These are phyloP conservation scores for Fusarium pininemorale DNA, from an alignment of 2,329 filamentous ascomycete species.

Conservation along the genomic window DNA sequence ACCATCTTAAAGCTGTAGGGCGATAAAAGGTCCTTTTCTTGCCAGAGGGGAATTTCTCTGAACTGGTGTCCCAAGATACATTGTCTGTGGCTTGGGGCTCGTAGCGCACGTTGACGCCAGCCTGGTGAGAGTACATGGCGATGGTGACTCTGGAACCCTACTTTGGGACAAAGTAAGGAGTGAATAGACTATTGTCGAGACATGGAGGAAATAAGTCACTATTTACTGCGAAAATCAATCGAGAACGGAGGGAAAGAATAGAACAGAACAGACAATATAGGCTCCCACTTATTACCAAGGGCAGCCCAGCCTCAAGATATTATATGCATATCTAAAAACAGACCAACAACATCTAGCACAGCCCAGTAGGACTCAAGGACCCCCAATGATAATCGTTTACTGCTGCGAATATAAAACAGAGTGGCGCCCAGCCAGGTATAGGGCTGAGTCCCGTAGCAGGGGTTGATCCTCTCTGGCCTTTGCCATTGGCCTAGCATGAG, in stretches of 20 bases:
- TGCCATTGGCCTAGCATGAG: conserved; percentile 1
- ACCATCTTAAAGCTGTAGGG: conserved; percentile 41
- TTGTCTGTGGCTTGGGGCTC: conserved; percentile 40
- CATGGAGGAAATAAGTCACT: neutral
- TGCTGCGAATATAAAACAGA: neutral
- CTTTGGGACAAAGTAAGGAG: neutral
- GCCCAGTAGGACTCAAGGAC: neutral
- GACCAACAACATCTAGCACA: neutral
- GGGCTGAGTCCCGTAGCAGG: conserved; percentile 6
- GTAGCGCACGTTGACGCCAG: conserved; percentile 32
- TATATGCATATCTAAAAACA: conserved; percentile 6
- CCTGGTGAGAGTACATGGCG: conserved; percentile 35
- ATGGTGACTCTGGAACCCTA: neutral
- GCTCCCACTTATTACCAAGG: neutral
- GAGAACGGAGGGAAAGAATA: neutral
- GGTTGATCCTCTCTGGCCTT: neutral
- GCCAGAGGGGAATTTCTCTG: conserved; percentile 16
- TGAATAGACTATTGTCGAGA: neutral
- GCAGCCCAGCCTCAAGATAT: conserved; percentile 6
- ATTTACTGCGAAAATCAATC: neutral
- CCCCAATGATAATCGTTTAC: neutral
- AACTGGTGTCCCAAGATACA: conserved; percentile 27
- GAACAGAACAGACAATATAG: neutral
- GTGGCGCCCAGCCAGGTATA: conserved; percentile 7
- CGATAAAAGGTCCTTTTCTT: conserved; percentile 34